A percentile compares a stretch with the other conserved stretches of the same genome.
phyloP scores from a whole-genome alignment of 176 grass and related monocot genomes.

The Raddia distichophylla region DNA sequence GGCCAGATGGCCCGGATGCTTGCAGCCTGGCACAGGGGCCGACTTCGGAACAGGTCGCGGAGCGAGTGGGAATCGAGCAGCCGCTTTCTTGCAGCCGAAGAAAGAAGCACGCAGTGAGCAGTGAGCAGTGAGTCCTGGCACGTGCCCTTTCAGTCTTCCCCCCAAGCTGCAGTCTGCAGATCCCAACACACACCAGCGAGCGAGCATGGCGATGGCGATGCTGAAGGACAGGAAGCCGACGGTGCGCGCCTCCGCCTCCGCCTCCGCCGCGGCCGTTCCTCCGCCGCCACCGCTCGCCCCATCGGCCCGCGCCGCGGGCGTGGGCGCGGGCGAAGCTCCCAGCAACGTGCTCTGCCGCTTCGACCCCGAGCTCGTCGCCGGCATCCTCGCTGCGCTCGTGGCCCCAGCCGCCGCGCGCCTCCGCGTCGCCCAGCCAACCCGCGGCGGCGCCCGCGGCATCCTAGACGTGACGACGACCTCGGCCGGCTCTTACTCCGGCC shows the following conservation, averaged over 20 bases:
- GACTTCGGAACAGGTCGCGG: no score
- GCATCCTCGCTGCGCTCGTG: constrained; percentile 46
- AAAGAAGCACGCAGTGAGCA: no score
- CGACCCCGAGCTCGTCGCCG: constrained; percentile 37
- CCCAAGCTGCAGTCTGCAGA: no score
- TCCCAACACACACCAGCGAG: not conserved
- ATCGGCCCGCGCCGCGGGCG: not conserved
- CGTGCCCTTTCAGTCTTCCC: no score
- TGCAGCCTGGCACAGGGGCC: no score
- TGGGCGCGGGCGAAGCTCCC: no score
- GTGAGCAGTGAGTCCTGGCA: no score
- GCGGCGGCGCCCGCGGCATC: not conserved
- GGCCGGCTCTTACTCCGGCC: not conserved
- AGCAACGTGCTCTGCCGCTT: not conserved
- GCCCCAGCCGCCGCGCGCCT: not conserved
- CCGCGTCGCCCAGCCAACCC: constrained; percentile 9
- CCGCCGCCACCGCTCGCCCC: not conserved
- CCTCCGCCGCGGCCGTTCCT: not conserved
- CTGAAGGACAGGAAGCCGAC: not conserved
- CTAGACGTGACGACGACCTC: constrained; percentile 19
- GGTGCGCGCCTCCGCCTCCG: not conserved
- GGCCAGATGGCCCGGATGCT: no score
- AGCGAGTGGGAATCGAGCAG: no score
- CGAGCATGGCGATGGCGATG: not conserved
- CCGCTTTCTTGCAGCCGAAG: no score